A percentile compares a stretch with the other conserved stretches of the same genome.
Evolutionary conservation across 768 basidiomycete species (phyloP).

Genomic region (Tephrocybe sp.): DNA sequence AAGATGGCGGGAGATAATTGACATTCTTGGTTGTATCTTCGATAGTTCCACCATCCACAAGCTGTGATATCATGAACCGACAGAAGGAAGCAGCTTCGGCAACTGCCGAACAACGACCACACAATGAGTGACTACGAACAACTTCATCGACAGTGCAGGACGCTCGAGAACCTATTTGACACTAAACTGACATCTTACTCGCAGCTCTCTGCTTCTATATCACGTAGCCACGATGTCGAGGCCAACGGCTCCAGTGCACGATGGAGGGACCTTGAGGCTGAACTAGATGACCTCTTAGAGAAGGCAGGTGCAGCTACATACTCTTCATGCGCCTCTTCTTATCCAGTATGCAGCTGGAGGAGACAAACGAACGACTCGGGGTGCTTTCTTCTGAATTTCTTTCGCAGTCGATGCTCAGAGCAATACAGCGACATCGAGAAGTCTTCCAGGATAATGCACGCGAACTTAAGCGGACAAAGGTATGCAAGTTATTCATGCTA

Average conservation of each 20-base stretch:
- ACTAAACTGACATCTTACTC: constrained; percentile 89
- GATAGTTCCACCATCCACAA: neutral
- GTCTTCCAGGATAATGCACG: constrained; percentile 84
- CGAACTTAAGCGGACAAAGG: constrained; percentile 87
- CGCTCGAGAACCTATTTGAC: constrained; percentile 91
- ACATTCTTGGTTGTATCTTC: constrained; percentile 12
- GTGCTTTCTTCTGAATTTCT: constrained; percentile 68
- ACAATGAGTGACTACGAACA: constrained; percentile 82
- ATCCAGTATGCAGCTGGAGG: constrained; percentile 61
- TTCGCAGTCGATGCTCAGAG: constrained; percentile 83
- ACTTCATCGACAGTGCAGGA: constrained; percentile 88
- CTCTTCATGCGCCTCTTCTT: constrained; percentile 8
- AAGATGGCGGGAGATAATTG: constrained; percentile 9
- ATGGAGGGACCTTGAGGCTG: constrained; percentile 81
- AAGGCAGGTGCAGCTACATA: constrained; percentile 53
- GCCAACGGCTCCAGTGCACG: constrained; percentile 68
- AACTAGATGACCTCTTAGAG: constrained; percentile 81
- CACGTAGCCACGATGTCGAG: constrained; percentile 61
- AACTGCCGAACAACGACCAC: constrained; percentile 10
- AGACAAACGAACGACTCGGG: constrained; percentile 81
- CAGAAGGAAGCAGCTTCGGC: constrained; percentile 6
- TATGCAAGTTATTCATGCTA: constrained; percentile 22
- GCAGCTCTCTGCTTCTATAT: constrained; percentile 73
- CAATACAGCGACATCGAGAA: constrained; percentile 89
- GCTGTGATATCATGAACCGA: constrained; percentile 11